Percentiles rank a stretch among this genome's conserved stretches.
phyloP scores from a whole-genome alignment of 2,329 filamentous ascomycete genomes.

The Epichloe aotearoae region DNA sequence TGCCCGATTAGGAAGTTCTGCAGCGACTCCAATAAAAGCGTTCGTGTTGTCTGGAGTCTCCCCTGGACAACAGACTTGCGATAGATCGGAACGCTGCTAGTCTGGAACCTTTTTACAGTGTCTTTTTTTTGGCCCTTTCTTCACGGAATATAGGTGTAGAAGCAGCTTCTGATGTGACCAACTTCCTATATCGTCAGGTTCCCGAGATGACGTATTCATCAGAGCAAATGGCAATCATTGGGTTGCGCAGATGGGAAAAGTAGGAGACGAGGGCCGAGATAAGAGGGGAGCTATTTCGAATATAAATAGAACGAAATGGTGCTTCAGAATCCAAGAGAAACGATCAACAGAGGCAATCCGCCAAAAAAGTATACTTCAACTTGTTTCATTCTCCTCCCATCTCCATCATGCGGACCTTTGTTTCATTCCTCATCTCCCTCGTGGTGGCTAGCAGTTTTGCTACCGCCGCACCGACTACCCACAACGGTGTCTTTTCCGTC shows the following conservation, averaged over 20 bases:
- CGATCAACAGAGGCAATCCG: neutral
- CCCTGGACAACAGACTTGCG: neutral
- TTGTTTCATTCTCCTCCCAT: neutral
- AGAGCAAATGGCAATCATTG: neutral
- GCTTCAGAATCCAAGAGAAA: no score
- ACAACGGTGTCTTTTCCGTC: no score
- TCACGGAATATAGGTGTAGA: neutral
- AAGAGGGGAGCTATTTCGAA: neutral
- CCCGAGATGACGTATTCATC: neutral
- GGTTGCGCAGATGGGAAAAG: neutral
- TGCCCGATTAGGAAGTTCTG: neutral
- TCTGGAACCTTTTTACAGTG: neutral
- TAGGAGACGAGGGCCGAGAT: neutral
- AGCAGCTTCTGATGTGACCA: neutral
- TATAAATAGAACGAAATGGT: neutral
- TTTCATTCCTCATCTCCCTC: conserved; percentile 10
- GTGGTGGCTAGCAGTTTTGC: conserved; percentile 8
- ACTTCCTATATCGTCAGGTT: neutral
- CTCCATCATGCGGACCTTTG: conserved; percentile 10
- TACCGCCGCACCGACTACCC: conserved; percentile 4
- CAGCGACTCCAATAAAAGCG: neutral
- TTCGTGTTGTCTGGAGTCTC: neutral
- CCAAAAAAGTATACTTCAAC: neutral
- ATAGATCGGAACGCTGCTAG: neutral
- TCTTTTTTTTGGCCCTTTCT: neutral